phyloP scores from a whole-genome alignment of 176 grass and related monocot species.

The Musa troglodytarum region DNA sequence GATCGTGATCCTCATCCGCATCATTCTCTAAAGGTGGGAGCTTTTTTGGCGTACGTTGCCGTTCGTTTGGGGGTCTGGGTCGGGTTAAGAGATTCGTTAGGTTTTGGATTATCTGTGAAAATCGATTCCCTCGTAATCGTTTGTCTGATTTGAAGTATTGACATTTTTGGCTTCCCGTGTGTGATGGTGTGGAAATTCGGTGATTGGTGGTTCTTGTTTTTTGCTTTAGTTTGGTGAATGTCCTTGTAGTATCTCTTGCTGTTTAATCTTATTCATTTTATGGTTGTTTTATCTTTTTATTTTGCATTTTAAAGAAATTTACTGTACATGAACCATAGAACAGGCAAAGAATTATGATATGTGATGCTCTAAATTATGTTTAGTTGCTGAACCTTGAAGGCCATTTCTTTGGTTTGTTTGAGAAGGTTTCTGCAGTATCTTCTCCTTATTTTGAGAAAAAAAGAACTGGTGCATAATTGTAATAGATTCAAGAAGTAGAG shows the following conservation, averaged over 20 bases:
- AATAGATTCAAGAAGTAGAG: too few relatives aligned
- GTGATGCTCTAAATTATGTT: too few relatives aligned
- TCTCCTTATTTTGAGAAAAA: too few relatives aligned
- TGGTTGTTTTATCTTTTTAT: not conserved
- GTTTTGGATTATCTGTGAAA: not conserved
- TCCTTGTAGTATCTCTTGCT: not conserved
- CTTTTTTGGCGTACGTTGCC: not conserved
- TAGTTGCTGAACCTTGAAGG: too few relatives aligned
- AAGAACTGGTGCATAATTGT: too few relatives aligned
- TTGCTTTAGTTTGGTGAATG: not conserved
- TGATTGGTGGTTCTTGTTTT: not conserved
- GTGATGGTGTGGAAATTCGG: not conserved
- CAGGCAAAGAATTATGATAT: too few relatives aligned
- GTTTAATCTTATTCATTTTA: not conserved
- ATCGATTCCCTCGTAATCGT: too few relatives aligned
- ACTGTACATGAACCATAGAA: not conserved
- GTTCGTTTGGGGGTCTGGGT: not conserved
- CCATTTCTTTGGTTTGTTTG: too few relatives aligned
- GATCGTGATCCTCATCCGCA: too few relatives aligned
- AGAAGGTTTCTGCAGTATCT: too few relatives aligned
- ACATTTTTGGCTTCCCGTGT: not conserved
- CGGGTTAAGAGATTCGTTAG: not conserved
- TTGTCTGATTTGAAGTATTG: not conserved
- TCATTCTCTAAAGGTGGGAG: not conserved
- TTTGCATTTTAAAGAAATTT: not conserved